phyloP scores from a whole-genome alignment of 805 yeast species.

The Metschnikowia koreensis region DNA sequence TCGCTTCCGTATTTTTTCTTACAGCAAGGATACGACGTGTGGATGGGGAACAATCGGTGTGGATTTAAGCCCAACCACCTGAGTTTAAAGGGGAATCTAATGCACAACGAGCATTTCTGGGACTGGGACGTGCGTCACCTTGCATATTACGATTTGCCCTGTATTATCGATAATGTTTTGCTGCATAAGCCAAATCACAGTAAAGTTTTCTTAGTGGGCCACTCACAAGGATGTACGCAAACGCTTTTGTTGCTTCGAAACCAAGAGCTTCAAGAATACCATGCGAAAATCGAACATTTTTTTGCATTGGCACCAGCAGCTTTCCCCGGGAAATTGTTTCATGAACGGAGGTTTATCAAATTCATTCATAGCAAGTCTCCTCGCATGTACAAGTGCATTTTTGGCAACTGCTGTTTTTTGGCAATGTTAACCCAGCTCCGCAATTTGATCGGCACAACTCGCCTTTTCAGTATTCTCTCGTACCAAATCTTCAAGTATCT shows the following conservation, averaged over 20 bases:
- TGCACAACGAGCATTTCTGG: constrained; percentile 65
- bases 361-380: constrained; percentile 57
- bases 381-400: constrained; percentile 46
- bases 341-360: constrained; percentile 58
- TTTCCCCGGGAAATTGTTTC: constrained; percentile 75
- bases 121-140: constrained; percentile 89
- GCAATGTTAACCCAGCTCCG: constrained; percentile 70
- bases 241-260: constrained; percentile 65
- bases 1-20: constrained; percentile 63
- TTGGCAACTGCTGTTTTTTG: constrained; percentile 78
- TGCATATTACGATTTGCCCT: constrained; percentile 75
- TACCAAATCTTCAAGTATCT: constrained; percentile 83
- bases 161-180: constrained; percentile 63
- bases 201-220: constrained; percentile 68
- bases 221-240: constrained; percentile 94
- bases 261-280: constrained; percentile 31
- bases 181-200: constrained; percentile 35
- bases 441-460: constrained; percentile 33
- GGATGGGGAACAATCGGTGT: constrained; percentile 90
- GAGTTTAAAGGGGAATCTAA: constrained; percentile 30
- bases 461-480: constrained; percentile 58
- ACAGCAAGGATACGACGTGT: constrained; percentile 71
- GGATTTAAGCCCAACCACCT: constrained; percentile 74
- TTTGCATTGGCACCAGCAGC: constrained; percentile 89
- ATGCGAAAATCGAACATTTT: constrained; percentile 61